Percentiles rank a stretch among this genome's conserved stretches.
Evolutionary conservation across 345 rosid genomes (phyloP).

Genomic region (Murraya paniculata): DNA sequence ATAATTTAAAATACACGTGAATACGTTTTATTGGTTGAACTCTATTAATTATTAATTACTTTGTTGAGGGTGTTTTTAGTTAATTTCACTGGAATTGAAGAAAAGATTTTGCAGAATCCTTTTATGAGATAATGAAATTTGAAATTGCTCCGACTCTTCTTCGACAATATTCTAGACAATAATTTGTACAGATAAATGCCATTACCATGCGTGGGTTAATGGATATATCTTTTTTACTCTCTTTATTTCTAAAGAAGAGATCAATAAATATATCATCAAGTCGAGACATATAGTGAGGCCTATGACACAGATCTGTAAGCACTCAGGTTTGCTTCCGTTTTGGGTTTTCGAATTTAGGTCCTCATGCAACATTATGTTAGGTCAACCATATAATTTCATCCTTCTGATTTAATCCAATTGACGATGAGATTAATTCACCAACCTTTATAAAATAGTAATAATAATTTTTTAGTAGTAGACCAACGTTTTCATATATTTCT

Average conservation of each 20-base stretch:
- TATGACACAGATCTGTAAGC: not conserved
- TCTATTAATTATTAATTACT: no score
- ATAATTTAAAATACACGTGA: no score
- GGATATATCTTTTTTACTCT: not conserved
- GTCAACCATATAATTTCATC: not conserved
- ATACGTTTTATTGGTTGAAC: no score
- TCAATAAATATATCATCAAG: no score
- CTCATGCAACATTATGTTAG: conserved; percentile 2
- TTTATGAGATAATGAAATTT: not conserved
- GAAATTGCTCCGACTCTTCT: not conserved
- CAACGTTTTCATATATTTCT: conserved; percentile 19
- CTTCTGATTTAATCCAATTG: not conserved
- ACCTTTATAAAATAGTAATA: not conserved
- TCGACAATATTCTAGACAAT: not conserved
- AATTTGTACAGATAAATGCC: not conserved
- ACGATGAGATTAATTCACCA: not conserved
- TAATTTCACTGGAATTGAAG: not conserved
- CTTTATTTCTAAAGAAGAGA: no score
- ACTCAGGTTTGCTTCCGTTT: not conserved
- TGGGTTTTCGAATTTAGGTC: not conserved
- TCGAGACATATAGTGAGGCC: no score
- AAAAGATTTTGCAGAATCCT: not conserved
- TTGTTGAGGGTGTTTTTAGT: not conserved
- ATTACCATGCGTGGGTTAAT: no score
- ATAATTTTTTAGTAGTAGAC: conserved; percentile 17